A percentile compares a stretch with the other conserved stretches of the same genome.
phyloP scores from a whole-genome alignment of 108 stramenopile genomes.

The Pseudonitzschia delicatissima region DNA sequence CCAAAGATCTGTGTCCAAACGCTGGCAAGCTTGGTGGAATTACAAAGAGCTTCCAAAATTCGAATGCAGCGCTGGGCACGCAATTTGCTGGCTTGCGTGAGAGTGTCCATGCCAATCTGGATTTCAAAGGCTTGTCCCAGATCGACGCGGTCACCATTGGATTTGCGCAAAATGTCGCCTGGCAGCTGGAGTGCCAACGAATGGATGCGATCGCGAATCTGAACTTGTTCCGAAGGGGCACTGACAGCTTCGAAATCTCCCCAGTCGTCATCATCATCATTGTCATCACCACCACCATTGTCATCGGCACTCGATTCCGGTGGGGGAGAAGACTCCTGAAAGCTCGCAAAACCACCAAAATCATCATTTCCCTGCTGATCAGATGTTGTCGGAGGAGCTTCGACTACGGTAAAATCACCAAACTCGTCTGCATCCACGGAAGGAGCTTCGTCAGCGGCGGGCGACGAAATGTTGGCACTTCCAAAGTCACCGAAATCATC shows the following conservation, averaged over 20 bases:
- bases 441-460: too few species aligned
- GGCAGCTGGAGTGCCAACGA: slow-evolving; percentile 24
- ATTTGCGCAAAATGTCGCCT: slow-evolving; percentile 24
- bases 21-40: slow-evolving; percentile 1
- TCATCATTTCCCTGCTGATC: slow-evolving; percentile 23
- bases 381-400: not conserved
- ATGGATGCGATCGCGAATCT: slow-evolving; percentile 14
- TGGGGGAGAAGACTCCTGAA: not conserved
- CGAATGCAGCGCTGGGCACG: slow-evolving; percentile 26
- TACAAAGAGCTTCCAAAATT: slow-evolving; percentile 24
- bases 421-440: not conserved
- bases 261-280: slow-evolving; percentile 22
- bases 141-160: slow-evolving; percentile 24
- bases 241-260: slow-evolving; percentile 22
- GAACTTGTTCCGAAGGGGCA: not conserved
- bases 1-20: slow-evolving; percentile 32
- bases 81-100: not conserved
- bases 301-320: not conserved
- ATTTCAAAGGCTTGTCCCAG: slow-evolving; percentile 41
- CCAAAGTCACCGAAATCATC: slow-evolving; percentile 4
- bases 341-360: slow-evolving; percentile 39
- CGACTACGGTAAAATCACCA: slow-evolving; percentile 9
- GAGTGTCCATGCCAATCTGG: slow-evolving; percentile 25
- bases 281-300: too few species aligned
- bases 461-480: slow-evolving; percentile 1